Conservation (phyloP, 257 asterid species). For the Henckelia pumila region DNA sequence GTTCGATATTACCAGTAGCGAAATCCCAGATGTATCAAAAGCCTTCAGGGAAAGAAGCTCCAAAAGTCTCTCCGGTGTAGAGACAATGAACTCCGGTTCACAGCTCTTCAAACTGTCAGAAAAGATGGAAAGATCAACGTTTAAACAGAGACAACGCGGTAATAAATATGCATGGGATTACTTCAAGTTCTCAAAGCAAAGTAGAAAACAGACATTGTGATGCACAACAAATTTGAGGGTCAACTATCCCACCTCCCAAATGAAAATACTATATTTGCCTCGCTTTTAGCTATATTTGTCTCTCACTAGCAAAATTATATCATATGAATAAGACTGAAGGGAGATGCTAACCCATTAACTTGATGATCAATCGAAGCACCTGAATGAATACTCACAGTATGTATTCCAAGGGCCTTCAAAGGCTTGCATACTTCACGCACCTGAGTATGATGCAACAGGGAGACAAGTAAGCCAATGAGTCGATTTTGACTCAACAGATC, state of each 20-base stretch:
- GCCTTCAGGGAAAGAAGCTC: slow-evolving; percentile 60
- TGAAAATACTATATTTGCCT: background rate
- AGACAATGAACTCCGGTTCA: slow-evolving; percentile 77
- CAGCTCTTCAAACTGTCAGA: slow-evolving; percentile 55
- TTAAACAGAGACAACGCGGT: background rate
- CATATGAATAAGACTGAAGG: background rate
- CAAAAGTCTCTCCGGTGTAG: slow-evolving; percentile 76
- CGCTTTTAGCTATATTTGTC: background rate
- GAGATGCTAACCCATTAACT: slow-evolving; percentile 58
- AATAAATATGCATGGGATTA: background rate
- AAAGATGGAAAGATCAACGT: background rate
- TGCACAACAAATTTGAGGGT: background rate
- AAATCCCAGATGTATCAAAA: slow-evolving; percentile 56
- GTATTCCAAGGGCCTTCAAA: slow-evolving; percentile 58
- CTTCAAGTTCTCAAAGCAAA: background rate
- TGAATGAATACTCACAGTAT: slow-evolving; percentile 68
- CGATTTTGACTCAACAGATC: slow-evolving; percentile 10
- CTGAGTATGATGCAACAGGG: slow-evolving; percentile 29
- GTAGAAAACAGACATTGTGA: background rate
- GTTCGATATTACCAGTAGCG: slow-evolving; percentile 58
- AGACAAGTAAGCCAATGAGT: slow-evolving; percentile 25
- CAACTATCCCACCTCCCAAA: background rate
- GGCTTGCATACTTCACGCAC: slow-evolving; percentile 66
- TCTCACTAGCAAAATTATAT: background rate
- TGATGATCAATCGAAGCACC: slow-evolving; percentile 91